Conservation (phyloP, 1,284 basidiomycete species). For the Cutaneotrichosporon dermatis region DNA sequence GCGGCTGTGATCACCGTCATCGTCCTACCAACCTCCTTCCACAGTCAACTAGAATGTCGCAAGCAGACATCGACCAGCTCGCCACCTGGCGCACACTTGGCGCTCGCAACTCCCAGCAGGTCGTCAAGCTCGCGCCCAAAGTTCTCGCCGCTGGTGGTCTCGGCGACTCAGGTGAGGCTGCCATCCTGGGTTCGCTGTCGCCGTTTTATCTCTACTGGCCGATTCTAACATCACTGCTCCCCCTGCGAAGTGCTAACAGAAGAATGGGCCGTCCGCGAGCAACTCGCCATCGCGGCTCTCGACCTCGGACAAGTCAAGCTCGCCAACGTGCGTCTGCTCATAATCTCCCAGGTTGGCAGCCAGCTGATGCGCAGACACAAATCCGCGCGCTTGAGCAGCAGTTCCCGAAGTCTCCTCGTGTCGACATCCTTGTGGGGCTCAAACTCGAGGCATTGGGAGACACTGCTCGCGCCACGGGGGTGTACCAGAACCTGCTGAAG, state of each 20-base stretch:
- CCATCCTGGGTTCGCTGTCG: too few species aligned
- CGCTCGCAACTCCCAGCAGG: conserved; percentile 64
- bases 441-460: conserved; percentile 68
- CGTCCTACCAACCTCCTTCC: background rate
- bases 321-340: conserved; percentile 65
- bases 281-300: conserved; percentile 77
- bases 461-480: conserved; percentile 43
- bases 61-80: conserved; percentile 60
- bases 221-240: conserved; percentile 1
- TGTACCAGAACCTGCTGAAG: conserved; percentile 63
- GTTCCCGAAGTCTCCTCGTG: conserved; percentile 78
- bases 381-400: conserved; percentile 62
- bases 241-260: too few species aligned
- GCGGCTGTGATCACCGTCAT: too few species aligned
- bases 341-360: too few species aligned
- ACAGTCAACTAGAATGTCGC: conserved; percentile 9
- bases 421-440: conserved; percentile 78
- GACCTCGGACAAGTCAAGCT: conserved; percentile 73
- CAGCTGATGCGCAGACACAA: conserved; percentile 54
- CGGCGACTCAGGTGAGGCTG: conserved; percentile 34
- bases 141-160: conserved; percentile 49
- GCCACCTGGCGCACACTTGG: conserved; percentile 65
- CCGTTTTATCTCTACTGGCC: background rate
- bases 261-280: conserved; percentile 87
- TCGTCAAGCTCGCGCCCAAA: conserved; percentile 60